Conservation (phyloP, 345 rosid species). For the Bruguiera parviflora region DNA sequence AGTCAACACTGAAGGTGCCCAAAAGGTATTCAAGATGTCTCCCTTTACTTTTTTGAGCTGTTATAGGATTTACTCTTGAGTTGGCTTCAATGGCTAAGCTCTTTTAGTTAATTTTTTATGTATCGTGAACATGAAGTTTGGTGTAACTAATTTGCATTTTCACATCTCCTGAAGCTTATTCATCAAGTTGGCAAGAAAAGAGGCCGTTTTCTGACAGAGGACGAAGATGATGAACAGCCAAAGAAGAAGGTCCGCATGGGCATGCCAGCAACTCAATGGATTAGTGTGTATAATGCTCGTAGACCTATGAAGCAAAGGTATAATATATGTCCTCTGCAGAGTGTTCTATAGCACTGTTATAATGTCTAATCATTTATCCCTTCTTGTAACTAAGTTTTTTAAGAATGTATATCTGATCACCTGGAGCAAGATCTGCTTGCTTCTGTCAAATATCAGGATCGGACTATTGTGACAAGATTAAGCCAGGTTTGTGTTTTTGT, state of each 20-base stretch:
- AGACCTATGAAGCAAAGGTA: conserved; percentile 97
- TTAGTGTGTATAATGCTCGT: conserved; percentile 84
- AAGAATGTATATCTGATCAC: neutral
- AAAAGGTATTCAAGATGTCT: conserved; percentile 53
- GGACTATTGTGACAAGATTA: neutral
- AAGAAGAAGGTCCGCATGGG: conserved; percentile 83
- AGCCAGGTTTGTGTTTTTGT: neutral
- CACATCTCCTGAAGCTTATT: conserved; percentile 18
- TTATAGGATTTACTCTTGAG: neutral
- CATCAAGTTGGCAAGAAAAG: conserved; percentile 76
- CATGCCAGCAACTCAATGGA: conserved; percentile 93
- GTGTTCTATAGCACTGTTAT: too few relatives aligned
- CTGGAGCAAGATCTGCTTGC: too few relatives aligned
- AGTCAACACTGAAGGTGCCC: conserved; percentile 93
- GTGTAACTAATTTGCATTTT: conserved; percentile 3
- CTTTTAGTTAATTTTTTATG: neutral
- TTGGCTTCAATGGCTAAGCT: neutral
- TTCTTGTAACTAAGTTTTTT: neutral
- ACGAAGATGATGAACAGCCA: conserved; percentile 90
- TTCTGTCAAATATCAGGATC: neutral
- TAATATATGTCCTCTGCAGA: neutral
- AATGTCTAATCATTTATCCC: neutral
- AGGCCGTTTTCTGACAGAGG: conserved; percentile 60
- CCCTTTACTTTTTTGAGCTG: conserved; percentile 2
- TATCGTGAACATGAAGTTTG: neutral